Conservation (phyloP, 148 eudicot genomes). For the Camellia lanceoleosa region DNA sequence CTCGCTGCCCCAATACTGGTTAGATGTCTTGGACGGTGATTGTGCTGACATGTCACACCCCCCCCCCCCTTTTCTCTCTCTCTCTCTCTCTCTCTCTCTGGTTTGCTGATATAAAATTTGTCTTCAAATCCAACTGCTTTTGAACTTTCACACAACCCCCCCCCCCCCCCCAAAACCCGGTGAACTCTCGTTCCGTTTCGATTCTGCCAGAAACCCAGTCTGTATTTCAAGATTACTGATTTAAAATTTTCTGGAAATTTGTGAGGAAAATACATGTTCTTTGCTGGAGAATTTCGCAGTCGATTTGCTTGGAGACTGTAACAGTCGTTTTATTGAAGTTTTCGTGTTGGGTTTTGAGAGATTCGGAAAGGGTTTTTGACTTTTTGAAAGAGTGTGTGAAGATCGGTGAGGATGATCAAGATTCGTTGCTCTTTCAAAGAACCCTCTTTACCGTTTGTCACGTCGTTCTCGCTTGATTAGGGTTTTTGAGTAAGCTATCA, state of each 20-base stretch:
- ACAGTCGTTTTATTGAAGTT: constrained; percentile 14
- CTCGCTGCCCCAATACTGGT: not conserved
- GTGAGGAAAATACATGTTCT: not conserved
- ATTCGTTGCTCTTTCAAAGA: not conserved
- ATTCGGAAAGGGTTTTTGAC: constrained; percentile 2
- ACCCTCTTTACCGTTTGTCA: not conserved
- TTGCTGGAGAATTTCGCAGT: not conserved
- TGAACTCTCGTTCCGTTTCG: not conserved
- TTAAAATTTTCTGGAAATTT: not conserved
- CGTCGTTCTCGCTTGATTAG: not conserved
- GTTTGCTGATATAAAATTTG: not conserved
- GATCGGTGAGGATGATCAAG: constrained; percentile 10
- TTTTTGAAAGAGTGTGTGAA: not conserved
- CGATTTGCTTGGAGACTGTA: not conserved
- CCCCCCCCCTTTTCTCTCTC: not conserved
- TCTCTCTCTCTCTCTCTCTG: not conserved
- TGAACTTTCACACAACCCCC: constrained; percentile 3
- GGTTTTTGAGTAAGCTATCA: constrained; percentile 1
- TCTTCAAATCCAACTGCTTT: not conserved
- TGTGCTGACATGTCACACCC: not conserved
- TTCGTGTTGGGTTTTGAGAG: constrained; percentile 8
- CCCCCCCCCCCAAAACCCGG: not conserved
- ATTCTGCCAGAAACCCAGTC: not conserved
- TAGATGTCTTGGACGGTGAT: not conserved
- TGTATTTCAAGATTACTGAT: not conserved